These are phyloP conservation scores for Cenococcum geophilum DNA, from an alignment of 495 filamentous ascomycete genomes.

Conservation along the genomic window DNA sequence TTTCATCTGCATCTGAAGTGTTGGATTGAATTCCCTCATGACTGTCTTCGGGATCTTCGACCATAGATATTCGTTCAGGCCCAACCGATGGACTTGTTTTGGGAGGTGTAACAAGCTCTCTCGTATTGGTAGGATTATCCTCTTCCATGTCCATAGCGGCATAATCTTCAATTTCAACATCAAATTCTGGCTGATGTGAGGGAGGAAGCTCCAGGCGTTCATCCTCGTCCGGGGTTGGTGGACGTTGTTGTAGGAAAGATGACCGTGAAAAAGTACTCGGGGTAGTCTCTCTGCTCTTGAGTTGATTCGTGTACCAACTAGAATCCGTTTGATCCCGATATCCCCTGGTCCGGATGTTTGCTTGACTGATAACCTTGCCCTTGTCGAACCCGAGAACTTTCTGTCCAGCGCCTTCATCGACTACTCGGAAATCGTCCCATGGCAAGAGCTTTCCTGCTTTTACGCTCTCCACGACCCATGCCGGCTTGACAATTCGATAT, in stretches of 20 bases:
- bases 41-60: not conserved
- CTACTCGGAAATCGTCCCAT: slow-evolving; percentile 74
- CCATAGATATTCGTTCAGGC: not conserved
- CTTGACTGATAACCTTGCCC: slow-evolving; percentile 61
- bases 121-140: not conserved
- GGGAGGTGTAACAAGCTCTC: slow-evolving; percentile 20
- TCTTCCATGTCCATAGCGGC: not conserved
- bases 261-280: slow-evolving; percentile 20
- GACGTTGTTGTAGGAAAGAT: slow-evolving; percentile 18
- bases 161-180: not conserved
- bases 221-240: slow-evolving; percentile 23
- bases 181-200: slow-evolving; percentile 21
- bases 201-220: slow-evolving; percentile 25
- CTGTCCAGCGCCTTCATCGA: slow-evolving; percentile 72
- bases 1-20: not conserved
- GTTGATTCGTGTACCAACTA: slow-evolving; percentile 74
- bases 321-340: slow-evolving; percentile 71
- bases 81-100: slow-evolving; percentile 21
- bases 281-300: slow-evolving; percentile 40
- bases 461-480: slow-evolving; percentile 90
- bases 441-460: slow-evolving; percentile 70
- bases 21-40: not conserved
- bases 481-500: slow-evolving; percentile 92
- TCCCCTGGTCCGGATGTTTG: slow-evolving; percentile 47
- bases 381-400: slow-evolving; percentile 71